Base-by-base conservation (phyloP, 768 basidiomycete species). In the Russula abietina region DNA sequence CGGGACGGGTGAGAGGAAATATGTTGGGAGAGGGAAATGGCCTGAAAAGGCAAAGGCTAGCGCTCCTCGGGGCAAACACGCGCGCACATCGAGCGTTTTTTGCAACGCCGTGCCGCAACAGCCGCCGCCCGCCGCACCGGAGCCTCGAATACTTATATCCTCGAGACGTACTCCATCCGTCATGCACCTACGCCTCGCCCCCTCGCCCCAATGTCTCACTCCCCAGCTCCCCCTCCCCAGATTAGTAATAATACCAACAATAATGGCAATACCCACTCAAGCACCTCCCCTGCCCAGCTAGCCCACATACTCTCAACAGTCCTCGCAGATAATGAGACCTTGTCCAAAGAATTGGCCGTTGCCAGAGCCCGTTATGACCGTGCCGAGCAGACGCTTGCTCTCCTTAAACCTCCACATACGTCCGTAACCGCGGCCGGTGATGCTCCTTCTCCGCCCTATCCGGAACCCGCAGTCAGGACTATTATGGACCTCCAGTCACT, bases 121-220 rank as follows among this genome's bases (percentile, higher is more conserved):
- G 62, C 62, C 57, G 62, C 61, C 65, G 62, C 65, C 62, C 62
- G 62, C 65, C 65, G 52, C 59, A 64, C 63, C 63, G 63, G 63
- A 60, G 49, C 53, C 58, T 64, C 62, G 62, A 64, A 64, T 64
- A 64, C 65, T 66, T 66, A 66, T 66, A 66, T 59, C 65, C 62
- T 66, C 49, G 14, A 55, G 62, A 58, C 61, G 56, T 48, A 38
- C 45, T 32, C 61, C 54, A 39, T 36, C 57, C 65, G 54, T 64
- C 62, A 65, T 64, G 57, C 58, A 58, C 62, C 51, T 59, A 43
- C 65, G 62, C 61, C 55, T 64, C 41, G 55, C 49, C 61, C 61
- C 57, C 65, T 57, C 54, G 62, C 50, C 30, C 65, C 65, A 55
- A 66, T 66, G 65, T 64, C 66, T 45, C 55, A 55, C 33, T 61